Percentiles rank a stretch among this genome's conserved stretches.
phyloP scores from a whole-genome alignment of 1,284 basidiomycete genomes.

The Phylloporus sp. region DNA sequence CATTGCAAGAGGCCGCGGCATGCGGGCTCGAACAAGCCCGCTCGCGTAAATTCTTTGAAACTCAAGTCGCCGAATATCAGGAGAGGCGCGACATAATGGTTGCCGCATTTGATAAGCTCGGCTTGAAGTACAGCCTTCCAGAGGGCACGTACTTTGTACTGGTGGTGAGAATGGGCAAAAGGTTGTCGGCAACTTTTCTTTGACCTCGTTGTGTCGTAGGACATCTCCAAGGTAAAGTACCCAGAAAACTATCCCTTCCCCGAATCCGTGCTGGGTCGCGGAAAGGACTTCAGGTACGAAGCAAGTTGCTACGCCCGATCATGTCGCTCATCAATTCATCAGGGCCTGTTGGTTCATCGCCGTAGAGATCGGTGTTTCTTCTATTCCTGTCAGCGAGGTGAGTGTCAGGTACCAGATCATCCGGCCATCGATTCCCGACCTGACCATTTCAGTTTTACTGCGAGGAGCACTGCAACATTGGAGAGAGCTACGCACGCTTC shows the following conservation, averaged over 20 bases:
- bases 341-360: constrained; percentile 94
- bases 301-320: neutral
- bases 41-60: constrained; percentile 79
- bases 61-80: constrained; percentile 79
- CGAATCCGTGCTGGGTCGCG: constrained; percentile 73
- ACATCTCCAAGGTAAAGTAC: constrained; percentile 81
- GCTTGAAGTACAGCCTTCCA: constrained; percentile 86
- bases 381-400: constrained; percentile 93
- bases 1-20: constrained; percentile 91
- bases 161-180: constrained; percentile 53
- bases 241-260: constrained; percentile 89
- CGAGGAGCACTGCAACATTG: constrained; percentile 80
- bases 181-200: neutral
- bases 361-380: constrained; percentile 85
- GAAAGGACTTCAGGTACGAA: constrained; percentile 83
- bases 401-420: constrained; percentile 27
- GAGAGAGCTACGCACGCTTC: constrained; percentile 86
- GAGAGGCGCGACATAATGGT: constrained; percentile 79
- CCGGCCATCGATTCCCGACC: neutral
- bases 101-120: constrained; percentile 82
- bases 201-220: constrained; percentile 47
- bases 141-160: constrained; percentile 92
- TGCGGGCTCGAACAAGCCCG: constrained; percentile 81
- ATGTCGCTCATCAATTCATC: constrained; percentile 6
- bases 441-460: constrained; percentile 77